Evolutionary conservation across 1,284 basidiomycete genomes (phyloP), one percentile per base, ranked within the genome.

Genomic region (Cryptococcus maquisensis): DNA sequence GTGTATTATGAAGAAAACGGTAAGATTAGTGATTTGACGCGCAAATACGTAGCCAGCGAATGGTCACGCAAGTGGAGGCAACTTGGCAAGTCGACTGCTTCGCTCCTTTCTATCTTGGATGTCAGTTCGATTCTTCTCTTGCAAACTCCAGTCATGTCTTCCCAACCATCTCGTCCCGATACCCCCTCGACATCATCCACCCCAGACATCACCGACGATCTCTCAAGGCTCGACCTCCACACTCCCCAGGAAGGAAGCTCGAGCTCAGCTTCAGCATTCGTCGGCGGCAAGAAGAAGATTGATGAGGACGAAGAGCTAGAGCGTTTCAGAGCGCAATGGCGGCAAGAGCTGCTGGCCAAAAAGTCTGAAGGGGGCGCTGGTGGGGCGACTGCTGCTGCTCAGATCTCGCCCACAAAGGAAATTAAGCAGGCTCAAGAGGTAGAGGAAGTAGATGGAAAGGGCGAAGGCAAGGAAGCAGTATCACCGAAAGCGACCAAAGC

Each of bases 291-390:
- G 28, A 10, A 32, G 7, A 32, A 32, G 28, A 10, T 7, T 10
- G 16, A 40, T 40, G 60, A 61, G 10, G 81, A 83, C 2, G 68
- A 75, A 4, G 84, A 86, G 61, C 82, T 91, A 55, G 82, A 79
- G 12, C 72, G 75, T 43, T 89, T 93, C 73, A 81, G 88, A 69
- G 80, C 83, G 55, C 81, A 83, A 77, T 93, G 88, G 88, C 81
- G 81, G 57, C 81, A 80, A 47, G 90, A 86, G 71, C 82, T 87
- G 52, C 65, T 54, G 45, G 28, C 60, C n/a, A 66, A 65, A 36
- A 65, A 69, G 61, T 60, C 56, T 47, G 59, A 59, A 2, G 60
- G 61, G 12, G 52, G 57, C 7, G 49, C 36, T 32, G 48, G 20
- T 15, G 55, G 55, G 42, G 40, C 53, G 15, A 46, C 37, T 38